Conservation (phyloP, 2,329 filamentous ascomycete species). For the Fusarium nurragi region DNA sequence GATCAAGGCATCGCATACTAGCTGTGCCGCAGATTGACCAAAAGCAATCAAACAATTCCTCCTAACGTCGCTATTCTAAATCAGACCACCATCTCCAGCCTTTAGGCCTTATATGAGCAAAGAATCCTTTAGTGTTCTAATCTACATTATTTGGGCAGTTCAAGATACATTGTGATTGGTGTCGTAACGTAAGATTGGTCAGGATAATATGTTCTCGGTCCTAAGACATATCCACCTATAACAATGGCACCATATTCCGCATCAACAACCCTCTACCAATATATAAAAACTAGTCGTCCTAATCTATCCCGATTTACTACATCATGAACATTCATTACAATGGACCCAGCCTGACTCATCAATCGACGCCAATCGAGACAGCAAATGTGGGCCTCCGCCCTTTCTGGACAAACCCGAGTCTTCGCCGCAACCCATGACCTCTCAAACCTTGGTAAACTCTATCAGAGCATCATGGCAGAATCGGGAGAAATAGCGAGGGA, state of each 20-base stretch:
- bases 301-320: not conserved
- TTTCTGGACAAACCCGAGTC: slow-evolving; percentile 33
- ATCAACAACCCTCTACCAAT: too few relatives aligned
- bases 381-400: slow-evolving; percentile 35
- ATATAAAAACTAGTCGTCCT: too few relatives aligned
- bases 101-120: too few relatives aligned
- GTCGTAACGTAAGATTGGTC: too few relatives aligned
- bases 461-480: slow-evolving; percentile 18
- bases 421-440: slow-evolving; percentile 30
- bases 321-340: slow-evolving; percentile 9
- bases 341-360: slow-evolving; percentile 20
- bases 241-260: too few relatives aligned
- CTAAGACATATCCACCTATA: too few relatives aligned
- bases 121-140: too few relatives aligned
- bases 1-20: slow-evolving; percentile 2
- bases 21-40: slow-evolving; percentile 65
- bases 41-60: slow-evolving; percentile 62
- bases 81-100: too few relatives aligned
- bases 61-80: slow-evolving; percentile 62
- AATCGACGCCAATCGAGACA: not conserved
- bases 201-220: too few relatives aligned
- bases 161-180: too few relatives aligned
- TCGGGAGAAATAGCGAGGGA: not conserved
- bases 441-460: slow-evolving; percentile 1
- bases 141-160: too few relatives aligned